Evolutionary conservation across 306 rosid species (phyloP).

Genomic region (Cyamopsis tetragonoloba): DNA sequence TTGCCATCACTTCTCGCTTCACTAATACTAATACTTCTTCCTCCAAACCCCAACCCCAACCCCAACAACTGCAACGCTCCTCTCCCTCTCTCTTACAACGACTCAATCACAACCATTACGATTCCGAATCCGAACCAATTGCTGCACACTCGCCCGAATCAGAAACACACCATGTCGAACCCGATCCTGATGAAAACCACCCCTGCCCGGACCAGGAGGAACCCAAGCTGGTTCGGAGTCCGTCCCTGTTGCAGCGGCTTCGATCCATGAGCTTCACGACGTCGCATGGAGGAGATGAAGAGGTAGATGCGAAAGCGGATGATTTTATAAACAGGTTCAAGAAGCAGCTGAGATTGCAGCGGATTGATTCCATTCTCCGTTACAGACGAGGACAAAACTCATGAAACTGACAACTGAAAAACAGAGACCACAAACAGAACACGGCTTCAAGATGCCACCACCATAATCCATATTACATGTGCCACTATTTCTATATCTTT

Average conservation of each 20-base stretch:
- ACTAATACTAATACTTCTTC: constrained; percentile 8
- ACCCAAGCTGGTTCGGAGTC: constrained; percentile 24
- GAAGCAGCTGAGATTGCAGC: constrained; percentile 72
- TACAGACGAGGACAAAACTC: constrained; percentile 26
- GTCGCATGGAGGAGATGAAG: constrained; percentile 40
- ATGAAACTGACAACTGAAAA: too few relatives aligned
- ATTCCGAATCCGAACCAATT: too few relatives aligned
- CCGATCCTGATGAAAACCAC: background rate
- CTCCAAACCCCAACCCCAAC: constrained; percentile 23
- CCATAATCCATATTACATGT: too few relatives aligned
- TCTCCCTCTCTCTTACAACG: constrained; percentile 51
- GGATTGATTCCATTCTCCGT: constrained; percentile 63
- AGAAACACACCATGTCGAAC: background rate
- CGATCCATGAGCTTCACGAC: constrained; percentile 38
- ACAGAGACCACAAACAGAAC: too few relatives aligned
- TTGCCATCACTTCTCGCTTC: constrained; percentile 46
- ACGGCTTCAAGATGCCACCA: too few relatives aligned
- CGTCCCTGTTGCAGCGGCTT: constrained; percentile 48
- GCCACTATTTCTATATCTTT: too few relatives aligned
- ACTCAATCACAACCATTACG: constrained; percentile 36
- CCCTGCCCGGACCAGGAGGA: background rate
- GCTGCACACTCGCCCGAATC: too few relatives aligned
- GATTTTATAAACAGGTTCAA: constrained; percentile 77
- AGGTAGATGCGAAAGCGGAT: constrained; percentile 72
- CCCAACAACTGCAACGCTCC: too few relatives aligned